Evolutionary conservation across 192 early-diverging fungal species (phyloP), one percentile per base, ranked within the genome.

Genomic region (Backusella westeae): DNA sequence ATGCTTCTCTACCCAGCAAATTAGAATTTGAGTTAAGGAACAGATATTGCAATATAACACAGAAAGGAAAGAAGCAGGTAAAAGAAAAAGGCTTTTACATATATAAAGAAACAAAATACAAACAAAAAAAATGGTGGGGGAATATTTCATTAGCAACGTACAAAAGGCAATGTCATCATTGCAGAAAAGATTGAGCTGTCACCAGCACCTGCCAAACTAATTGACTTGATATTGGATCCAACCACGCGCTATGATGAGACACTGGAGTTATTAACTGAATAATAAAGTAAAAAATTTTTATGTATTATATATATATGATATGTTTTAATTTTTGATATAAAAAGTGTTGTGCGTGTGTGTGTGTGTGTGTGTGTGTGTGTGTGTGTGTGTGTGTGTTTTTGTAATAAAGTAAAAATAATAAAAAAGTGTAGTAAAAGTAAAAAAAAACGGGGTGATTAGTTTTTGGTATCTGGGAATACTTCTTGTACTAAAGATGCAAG

Each of bases 401-500:
- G 8, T 38, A 10, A 10, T 35, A 23, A 39, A 34, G 6, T 14
- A 67, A 32, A 3, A 32, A 32, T 32, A 32, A 32, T 32, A 32
- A 32, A 3, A 32, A 32, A 3, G 29, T 29, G 29, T 1, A 29
- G 29, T 29, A 44, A 67, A 66, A 46, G 6, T 38, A 46, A 44
- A 38, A 23, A 26, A 42, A 46, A 68, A 9, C 1, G 12, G 32
- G 65, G 32, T 1, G 17, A 67, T 34, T 38, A 38, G 21, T n/a
- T 69, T 69, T 69, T 67, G 12, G 56, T 42, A 32, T 75, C 39
- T 26, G 76, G 76, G 69, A 81, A 81, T 6, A 81, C 80, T 34
- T 77, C 72, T 41, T 69, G 76, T 34, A 81, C 80, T 39, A 77
- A 71, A 44, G 67, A 67, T 34, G 72, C 75, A 29, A 81, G 71